These are phyloP conservation scores for Phytophthora citricola DNA, from an alignment of 352 stramenopile genomes.

Conservation along the genomic window DNA sequence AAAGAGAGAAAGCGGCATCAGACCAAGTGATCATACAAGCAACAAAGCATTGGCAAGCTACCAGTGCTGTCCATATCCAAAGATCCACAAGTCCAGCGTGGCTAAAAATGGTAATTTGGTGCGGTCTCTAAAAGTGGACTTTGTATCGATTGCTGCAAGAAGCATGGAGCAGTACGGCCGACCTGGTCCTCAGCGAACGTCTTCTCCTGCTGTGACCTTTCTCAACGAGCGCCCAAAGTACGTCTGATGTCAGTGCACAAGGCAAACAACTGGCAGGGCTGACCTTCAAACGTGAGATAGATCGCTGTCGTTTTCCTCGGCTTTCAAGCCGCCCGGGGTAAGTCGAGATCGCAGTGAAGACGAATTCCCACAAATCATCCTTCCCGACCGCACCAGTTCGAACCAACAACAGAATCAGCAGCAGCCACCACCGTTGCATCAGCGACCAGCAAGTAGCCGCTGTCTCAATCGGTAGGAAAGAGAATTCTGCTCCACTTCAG, in stretches of 20 bases:
- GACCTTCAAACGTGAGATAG: slow-evolving; percentile 11
- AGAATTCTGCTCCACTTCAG: too few species aligned
- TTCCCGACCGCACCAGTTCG: slow-evolving; percentile 3
- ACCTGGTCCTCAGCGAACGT: slow-evolving; percentile 35
- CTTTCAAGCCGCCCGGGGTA: slow-evolving; percentile 25
- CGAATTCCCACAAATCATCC: background rate
- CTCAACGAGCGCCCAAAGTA: slow-evolving; percentile 52
- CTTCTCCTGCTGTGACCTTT: slow-evolving; percentile 39
- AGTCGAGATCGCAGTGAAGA: slow-evolving; percentile 9
- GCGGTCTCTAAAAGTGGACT: slow-evolving; percentile 12
- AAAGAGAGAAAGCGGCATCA: background rate
- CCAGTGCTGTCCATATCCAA: slow-evolving; percentile 9
- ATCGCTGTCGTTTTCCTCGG: slow-evolving; percentile 38
- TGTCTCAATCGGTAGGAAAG: slow-evolving; percentile 24
- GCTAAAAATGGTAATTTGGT: slow-evolving; percentile 15
- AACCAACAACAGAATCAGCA: slow-evolving; percentile 20
- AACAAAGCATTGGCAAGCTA: background rate
- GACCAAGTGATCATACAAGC: background rate
- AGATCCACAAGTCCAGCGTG: background rate
- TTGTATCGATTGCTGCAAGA: background rate
- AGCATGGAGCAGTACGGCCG: slow-evolving; percentile 53
- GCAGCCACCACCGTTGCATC: slow-evolving; percentile 7
- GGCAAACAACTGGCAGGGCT: background rate
- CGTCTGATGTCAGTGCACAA: background rate
- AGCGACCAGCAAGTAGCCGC: slow-evolving; percentile 32